Conservation (phyloP, 148 eudicot genomes). For the Limonium bicolor region DNA sequence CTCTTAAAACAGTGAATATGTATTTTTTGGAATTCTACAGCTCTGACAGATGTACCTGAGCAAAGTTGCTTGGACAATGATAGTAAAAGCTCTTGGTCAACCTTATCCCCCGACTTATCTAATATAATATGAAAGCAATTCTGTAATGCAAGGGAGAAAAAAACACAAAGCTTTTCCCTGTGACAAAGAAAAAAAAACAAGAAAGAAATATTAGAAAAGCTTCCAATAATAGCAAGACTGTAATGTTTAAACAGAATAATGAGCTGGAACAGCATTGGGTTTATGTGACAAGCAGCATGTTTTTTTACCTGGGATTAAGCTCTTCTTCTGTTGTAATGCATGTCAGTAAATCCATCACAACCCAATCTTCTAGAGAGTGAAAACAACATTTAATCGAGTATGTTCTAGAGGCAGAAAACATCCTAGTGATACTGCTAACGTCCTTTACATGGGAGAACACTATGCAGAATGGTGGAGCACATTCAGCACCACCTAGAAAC, state of each 20-base stretch:
- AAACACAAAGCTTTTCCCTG: conserved; percentile 59
- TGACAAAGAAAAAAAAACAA: background rate
- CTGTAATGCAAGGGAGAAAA: conserved; percentile 44
- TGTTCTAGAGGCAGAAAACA: conserved; percentile 21
- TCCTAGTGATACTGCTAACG: conserved; percentile 34
- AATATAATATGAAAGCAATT: conserved; percentile 22
- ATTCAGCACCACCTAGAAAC: background rate
- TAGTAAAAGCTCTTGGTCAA: conserved; percentile 14
- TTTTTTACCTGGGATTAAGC: conserved; percentile 43
- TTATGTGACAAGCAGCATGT: background rate
- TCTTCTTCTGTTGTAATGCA: conserved; percentile 28
- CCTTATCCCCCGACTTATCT: conserved; percentile 8
- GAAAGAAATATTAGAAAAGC: background rate
- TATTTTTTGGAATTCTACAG: too few relatives aligned
- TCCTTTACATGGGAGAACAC: conserved; percentile 36
- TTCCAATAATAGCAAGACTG: background rate
- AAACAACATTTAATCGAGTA: conserved; percentile 21
- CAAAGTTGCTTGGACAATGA: conserved; percentile 23
- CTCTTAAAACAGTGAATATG: background rate
- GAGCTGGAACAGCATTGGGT: too few relatives aligned
- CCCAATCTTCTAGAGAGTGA: conserved; percentile 17
- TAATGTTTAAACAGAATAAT: background rate
- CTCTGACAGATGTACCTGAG: conserved; percentile 31
- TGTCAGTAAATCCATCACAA: conserved; percentile 22
- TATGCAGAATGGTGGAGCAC: conserved; percentile 19